Conservation (phyloP, 352 stramenopile genomes). For the Peronospora belbahrii region DNA sequence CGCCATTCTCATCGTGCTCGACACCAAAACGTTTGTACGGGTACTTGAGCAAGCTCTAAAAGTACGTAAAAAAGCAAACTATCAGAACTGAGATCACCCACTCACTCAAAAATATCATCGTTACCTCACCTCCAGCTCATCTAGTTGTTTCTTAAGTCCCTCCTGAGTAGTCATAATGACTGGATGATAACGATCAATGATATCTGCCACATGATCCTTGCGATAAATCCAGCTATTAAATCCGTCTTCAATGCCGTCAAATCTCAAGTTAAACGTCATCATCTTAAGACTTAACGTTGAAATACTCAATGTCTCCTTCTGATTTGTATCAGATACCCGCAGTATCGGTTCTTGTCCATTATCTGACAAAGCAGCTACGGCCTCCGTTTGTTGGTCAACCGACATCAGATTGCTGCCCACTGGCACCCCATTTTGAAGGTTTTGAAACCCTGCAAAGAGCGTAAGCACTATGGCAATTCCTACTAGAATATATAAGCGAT, state of each 20-base stretch:
- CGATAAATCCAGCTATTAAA: slow-evolving; percentile 59
- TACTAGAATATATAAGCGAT: slow-evolving; percentile 56
- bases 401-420: neutral
- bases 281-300: slow-evolving; percentile 53
- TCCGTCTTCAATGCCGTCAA: slow-evolving; percentile 53
- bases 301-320: slow-evolving; percentile 24
- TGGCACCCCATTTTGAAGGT: slow-evolving; percentile 16
- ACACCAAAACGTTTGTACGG: slow-evolving; percentile 70
- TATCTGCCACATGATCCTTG: slow-evolving; percentile 65
- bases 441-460: slow-evolving; percentile 53
- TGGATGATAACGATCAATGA: slow-evolving; percentile 70
- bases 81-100: neutral
- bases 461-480: slow-evolving; percentile 59
- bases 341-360: slow-evolving; percentile 27
- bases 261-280: slow-evolving; percentile 83
- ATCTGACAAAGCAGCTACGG: slow-evolving; percentile 25
- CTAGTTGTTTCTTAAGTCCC: slow-evolving; percentile 56
- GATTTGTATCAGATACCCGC: too few species aligned
- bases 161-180: slow-evolving; percentile 69
- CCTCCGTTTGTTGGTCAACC: slow-evolving; percentile 32
- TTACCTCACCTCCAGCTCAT: slow-evolving; percentile 42
- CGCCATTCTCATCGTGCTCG: slow-evolving; percentile 57
- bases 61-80: neutral
- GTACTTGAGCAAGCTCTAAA: slow-evolving; percentile 36
- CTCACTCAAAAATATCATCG: neutral